A percentile compares a stretch with the other conserved stretches of the same genome.
phyloP scores from a whole-genome alignment of 2,329 filamentous ascomycete species.

The Fusarium incarnatum region DNA sequence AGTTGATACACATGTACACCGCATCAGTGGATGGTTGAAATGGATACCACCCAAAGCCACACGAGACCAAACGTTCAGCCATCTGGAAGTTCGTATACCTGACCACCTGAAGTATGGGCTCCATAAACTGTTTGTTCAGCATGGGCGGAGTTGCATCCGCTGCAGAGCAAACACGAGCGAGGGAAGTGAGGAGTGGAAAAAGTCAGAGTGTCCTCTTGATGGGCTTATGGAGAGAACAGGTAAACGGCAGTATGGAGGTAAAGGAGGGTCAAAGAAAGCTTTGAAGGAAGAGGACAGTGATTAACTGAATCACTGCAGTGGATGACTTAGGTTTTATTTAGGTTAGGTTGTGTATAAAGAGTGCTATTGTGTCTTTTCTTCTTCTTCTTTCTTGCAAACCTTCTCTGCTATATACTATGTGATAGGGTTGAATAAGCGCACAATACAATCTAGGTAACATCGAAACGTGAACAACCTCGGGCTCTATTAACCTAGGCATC shows the following conservation, averaged over 20 bases:
- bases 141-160: slow-evolving; percentile 43
- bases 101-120: slow-evolving; percentile 45
- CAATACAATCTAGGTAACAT: neutral
- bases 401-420: neutral
- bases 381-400: slow-evolving; percentile 1
- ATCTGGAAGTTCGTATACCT: slow-evolving; percentile 45
- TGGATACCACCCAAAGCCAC: slow-evolving; percentile 46
- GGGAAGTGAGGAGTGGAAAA: slow-evolving; percentile 45
- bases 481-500: neutral
- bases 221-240: slow-evolving; percentile 42
- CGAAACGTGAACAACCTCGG: neutral
- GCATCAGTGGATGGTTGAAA: slow-evolving; percentile 44
- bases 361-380: neutral
- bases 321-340: neutral
- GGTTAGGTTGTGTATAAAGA: neutral
- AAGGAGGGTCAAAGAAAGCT: slow-evolving; percentile 32
- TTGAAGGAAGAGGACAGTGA: slow-evolving; percentile 35
- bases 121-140: slow-evolving; percentile 46
- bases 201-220: slow-evolving; percentile 41
- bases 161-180: slow-evolving; percentile 46
- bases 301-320: slow-evolving; percentile 4
- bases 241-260: slow-evolving; percentile 39
- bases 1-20: slow-evolving; percentile 47
- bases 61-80: slow-evolving; percentile 45
- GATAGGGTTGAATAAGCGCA: neutral